Percentiles rank a stretch among this genome's conserved stretches.
Conservation (phyloP, 2,329 filamentous ascomycete species). For the Ramichloridium luteum region DNA sequence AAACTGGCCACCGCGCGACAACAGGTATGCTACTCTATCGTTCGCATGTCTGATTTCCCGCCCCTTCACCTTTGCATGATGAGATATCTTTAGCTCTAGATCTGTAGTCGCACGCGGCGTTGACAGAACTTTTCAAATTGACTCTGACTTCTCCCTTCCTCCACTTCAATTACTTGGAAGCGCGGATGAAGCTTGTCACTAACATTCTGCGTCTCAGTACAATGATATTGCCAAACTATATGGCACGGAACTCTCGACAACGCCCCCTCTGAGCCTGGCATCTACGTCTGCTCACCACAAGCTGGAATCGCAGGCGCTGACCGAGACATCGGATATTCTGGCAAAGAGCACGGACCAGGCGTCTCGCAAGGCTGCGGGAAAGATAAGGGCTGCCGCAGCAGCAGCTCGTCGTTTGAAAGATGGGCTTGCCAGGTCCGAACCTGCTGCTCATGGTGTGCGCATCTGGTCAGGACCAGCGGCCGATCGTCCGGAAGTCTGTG, state of each 20-base stretch:
- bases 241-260: constrained; percentile 13
- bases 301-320: constrained; percentile 5
- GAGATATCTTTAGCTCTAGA: constrained; percentile 39
- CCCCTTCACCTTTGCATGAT: constrained; percentile 18
- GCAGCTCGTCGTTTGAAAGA: constrained; percentile 13
- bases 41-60: constrained; percentile 3
- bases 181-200: too few species aligned
- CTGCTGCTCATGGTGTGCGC: constrained; percentile 17
- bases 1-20: constrained; percentile 37
- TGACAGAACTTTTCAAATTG: constrained; percentile 36
- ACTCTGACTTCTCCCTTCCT: constrained; percentile 25
- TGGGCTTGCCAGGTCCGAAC: constrained; percentile 8
- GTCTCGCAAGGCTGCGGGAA: constrained; percentile 26
- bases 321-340: constrained; percentile 25
- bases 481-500: constrained; percentile 28
- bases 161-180: neutral
- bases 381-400: constrained; percentile 22
- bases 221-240: constrained; percentile 23
- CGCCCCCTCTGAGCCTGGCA: constrained; percentile 23
- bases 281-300: constrained; percentile 19
- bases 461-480: constrained; percentile 24
- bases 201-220: constrained; percentile 20
- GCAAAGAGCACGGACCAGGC: constrained; percentile 9
- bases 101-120: constrained; percentile 35
- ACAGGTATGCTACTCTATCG: constrained; percentile 30